Evolutionary conservation across 768 basidiomycete species (phyloP).

Genomic region (Serendipita vermifera): DNA sequence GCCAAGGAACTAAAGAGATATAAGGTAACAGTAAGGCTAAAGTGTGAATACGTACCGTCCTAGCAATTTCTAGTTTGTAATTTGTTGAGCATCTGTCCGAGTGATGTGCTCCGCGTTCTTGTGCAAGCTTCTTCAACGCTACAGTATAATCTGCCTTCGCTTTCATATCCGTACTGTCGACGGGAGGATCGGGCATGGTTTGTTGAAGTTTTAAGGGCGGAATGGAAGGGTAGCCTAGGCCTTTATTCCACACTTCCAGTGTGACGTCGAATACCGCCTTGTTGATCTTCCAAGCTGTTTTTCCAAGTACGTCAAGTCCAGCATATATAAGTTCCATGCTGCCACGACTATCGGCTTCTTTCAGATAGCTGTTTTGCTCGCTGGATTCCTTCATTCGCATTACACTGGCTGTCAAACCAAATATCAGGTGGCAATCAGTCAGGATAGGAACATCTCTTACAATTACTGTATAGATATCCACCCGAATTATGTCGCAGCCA

Average conservation of each 20-base stretch:
- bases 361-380: slow-evolving; percentile 71
- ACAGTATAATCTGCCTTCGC: slow-evolving; percentile 42
- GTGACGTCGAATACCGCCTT: slow-evolving; percentile 54
- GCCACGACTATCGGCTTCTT: slow-evolving; percentile 56
- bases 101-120: slow-evolving; percentile 66
- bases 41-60: slow-evolving; percentile 59
- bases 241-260: slow-evolving; percentile 74
- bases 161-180: slow-evolving; percentile 38
- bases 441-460: slow-evolving; percentile 29
- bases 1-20: slow-evolving; percentile 50
- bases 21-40: neutral
- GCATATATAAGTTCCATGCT: slow-evolving; percentile 76
- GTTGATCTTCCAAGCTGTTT: slow-evolving; percentile 86
- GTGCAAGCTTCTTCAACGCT: slow-evolving; percentile 40
- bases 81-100: slow-evolving; percentile 87
- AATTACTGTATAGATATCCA: slow-evolving; percentile 67
- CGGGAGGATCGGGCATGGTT: neutral
- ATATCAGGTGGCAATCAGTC: neutral
- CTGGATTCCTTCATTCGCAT: slow-evolving; percentile 90
- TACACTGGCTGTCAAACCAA: slow-evolving; percentile 34
- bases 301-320: slow-evolving; percentile 78
- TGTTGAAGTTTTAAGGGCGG: neutral
- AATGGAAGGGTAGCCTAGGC: slow-evolving; percentile 20
- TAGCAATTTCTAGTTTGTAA: slow-evolving; percentile 93
- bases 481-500: slow-evolving; percentile 71